Base-by-base conservation (phyloP, 1,139 yeast genomes). In the Diutina sp. region DNA sequence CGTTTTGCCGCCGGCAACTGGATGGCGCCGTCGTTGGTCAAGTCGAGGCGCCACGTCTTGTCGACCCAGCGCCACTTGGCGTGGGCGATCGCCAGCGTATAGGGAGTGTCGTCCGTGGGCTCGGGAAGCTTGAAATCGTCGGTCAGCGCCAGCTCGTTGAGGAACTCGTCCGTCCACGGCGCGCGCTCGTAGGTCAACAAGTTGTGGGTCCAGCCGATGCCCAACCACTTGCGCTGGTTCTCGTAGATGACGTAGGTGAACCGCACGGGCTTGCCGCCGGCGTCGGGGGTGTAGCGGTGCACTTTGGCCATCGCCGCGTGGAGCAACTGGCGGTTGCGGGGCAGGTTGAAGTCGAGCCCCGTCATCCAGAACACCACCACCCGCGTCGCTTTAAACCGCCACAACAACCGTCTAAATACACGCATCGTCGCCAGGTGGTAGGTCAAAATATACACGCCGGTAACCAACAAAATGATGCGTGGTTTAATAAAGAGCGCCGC, bases 201-300 rank as follows among this genome's bases (percentile, higher is more conserved):
- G 66, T 90, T 90, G 8, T 95, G 77, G 0, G 99, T 91, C 99
- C 99, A 93, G 12, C 99, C 99, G 64, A 93, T 89, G 11, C 98
- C 99, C 54, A 93, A 76, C 99, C 99, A 93, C 64, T 95, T 84
- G 66, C 99, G 83, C 71, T 93, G 99, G 68, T 93, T 93, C 69
- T 93, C 99, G 69, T 85, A 90, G n/a, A 93, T 77, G 2, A 90
- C 97, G 68, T 89, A 93, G 6, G 97, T 90, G 68, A 91, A 93
- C 60, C 91, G 74, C 30, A 88, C 91, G 4, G 96, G 89, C 61
- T 82, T 83, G 57, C 69, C 67, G 54, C 61, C 57, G 54, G 62
- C 64, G 30, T 59, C 60, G 46, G 61, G 61, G 30, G 59, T 58
- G 60, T 72, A 74, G 60, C 78, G 78, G 63, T 81, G 84, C 44